Percentiles rank a stretch among this genome's conserved stretches.
phyloP scores from a whole-genome alignment of 768 basidiomycete genomes.

The Cystofilobasidium macerans region DNA sequence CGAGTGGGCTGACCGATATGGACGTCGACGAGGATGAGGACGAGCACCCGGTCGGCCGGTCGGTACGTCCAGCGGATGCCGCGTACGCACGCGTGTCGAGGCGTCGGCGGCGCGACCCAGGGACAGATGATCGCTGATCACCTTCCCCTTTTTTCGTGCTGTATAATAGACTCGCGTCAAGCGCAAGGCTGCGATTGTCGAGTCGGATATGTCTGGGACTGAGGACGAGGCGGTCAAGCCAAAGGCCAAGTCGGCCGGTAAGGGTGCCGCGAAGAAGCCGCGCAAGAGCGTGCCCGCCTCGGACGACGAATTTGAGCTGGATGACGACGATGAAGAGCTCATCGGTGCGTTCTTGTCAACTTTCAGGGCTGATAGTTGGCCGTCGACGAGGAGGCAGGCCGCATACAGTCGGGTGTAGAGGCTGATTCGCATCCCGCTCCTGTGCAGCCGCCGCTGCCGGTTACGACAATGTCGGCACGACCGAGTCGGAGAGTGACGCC shows the following conservation, averaged over 20 bases:
- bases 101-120: no score
- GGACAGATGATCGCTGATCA: background rate
- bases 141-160: background rate
- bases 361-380: background rate
- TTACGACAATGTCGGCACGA: slow-evolving; percentile 7
- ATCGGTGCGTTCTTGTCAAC: slow-evolving; percentile 13
- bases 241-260: background rate
- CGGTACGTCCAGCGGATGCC: background rate
- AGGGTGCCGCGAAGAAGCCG: background rate
- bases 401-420: background rate
- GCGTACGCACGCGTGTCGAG: background rate
- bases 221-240: slow-evolving; percentile 7
- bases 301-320: slow-evolving; percentile 25
- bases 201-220: slow-evolving; percentile 6
- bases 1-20: background rate
- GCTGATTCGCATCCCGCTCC: background rate
- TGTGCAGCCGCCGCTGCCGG: slow-evolving; percentile 18
- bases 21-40: slow-evolving; percentile 13
- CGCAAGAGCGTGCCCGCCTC: background rate
- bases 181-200: slow-evolving; percentile 14
- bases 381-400: background rate
- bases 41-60: slow-evolving; percentile 11
- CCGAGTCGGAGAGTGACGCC: slow-evolving; percentile 6
- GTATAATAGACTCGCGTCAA: slow-evolving; percentile 15
- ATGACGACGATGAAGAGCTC: slow-evolving; percentile 17